phyloP scores from a whole-genome alignment of 2,329 filamentous ascomycete species.

The Calonectria leucothoes region DNA sequence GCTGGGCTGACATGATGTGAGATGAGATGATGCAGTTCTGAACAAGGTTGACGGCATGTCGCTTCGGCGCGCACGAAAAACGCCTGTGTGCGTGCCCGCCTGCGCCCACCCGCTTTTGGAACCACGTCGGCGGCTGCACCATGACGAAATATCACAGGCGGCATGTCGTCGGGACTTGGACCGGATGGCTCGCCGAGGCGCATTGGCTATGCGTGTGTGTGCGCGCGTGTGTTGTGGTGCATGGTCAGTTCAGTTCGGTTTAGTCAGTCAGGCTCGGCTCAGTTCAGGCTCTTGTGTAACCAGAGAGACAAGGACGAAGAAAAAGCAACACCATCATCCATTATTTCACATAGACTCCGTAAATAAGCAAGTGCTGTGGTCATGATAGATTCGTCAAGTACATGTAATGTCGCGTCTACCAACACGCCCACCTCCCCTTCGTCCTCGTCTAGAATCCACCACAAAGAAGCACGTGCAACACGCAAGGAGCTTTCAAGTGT shows the following conservation, averaged over 20 bases:
- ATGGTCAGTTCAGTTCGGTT: no score
- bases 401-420: neutral
- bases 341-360: neutral
- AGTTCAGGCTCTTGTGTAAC: neutral
- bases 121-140: neutral
- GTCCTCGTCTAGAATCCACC: neutral
- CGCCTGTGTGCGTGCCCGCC: neutral
- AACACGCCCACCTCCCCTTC: neutral
- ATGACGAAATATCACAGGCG: neutral
- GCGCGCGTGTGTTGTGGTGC: neutral
- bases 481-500: neutral
- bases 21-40: neutral
- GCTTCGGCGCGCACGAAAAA: neutral
- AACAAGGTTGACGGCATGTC: neutral
- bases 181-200: neutral
- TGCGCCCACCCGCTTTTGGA: neutral
- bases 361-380: neutral
- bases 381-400: neutral
- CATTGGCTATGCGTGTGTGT: neutral
- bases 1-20: neutral
- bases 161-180: neutral
- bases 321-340: neutral
- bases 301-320: neutral
- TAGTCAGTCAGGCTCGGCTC: no score
- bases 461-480: conserved; percentile 17